A percentile compares a stretch with the other conserved stretches of the same genome.
These are phyloP conservation scores for Pisolithus albus DNA, from an alignment of 768 basidiomycete genomes.

Conservation along the genomic window DNA sequence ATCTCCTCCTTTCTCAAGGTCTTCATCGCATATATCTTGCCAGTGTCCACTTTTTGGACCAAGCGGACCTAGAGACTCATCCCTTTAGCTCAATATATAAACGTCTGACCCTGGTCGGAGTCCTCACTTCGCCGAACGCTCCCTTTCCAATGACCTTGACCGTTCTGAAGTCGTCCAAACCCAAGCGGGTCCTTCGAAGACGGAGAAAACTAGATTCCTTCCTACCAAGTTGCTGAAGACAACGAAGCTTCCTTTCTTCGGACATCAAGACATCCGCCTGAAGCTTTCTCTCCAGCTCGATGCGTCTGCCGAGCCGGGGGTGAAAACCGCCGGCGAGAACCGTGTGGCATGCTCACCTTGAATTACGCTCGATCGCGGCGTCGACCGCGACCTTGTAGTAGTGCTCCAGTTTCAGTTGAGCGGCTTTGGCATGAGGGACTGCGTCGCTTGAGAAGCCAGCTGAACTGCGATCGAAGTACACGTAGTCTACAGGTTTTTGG, in stretches of 20 bases:
- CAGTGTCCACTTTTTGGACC: conserved; percentile 94
- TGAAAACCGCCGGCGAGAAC: conserved; percentile 1
- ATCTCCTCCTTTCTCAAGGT: conserved; percentile 95
- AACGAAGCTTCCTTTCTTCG: conserved; percentile 82
- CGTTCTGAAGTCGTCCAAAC: conserved; percentile 88
- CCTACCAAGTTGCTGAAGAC: conserved; percentile 75
- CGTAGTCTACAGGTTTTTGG: conserved; percentile 60
- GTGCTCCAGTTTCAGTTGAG: conserved; percentile 93
- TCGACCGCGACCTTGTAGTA: conserved; percentile 97
- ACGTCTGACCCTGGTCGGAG: not conserved
- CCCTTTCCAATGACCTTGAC: conserved; percentile 99
- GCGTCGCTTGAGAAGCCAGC: conserved; percentile 74
- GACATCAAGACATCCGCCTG: conserved; percentile 61
- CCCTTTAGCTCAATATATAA: not conserved
- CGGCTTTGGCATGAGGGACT: conserved; percentile 76
- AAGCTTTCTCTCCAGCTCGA: conserved; percentile 78
- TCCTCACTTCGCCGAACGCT: conserved; percentile 89
- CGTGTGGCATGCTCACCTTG: conserved; percentile 48
- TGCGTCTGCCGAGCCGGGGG: conserved; percentile 48
- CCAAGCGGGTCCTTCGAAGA: conserved; percentile 81
- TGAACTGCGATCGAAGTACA: conserved; percentile 84
- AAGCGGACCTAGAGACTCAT: conserved; percentile 57
- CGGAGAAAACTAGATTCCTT: conserved; percentile 88
- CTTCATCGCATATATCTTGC: conserved; percentile 99
- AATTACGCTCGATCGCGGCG: conserved; percentile 88